phyloP scores from a whole-genome alignment of 2,329 filamentous ascomycete genomes.

The Sporothrix euskadiensis region DNA sequence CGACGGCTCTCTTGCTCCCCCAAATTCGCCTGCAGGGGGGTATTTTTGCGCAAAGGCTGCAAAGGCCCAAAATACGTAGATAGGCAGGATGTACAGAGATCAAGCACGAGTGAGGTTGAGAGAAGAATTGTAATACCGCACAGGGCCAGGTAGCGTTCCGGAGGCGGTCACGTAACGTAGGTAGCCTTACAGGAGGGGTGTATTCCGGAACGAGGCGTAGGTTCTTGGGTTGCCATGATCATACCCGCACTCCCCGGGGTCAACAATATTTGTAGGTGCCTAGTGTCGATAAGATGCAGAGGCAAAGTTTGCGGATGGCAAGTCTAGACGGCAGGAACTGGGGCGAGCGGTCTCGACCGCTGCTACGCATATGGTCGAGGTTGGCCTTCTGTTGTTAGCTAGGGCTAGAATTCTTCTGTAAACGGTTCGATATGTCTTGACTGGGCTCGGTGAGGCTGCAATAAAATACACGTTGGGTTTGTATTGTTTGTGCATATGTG shows the following conservation, averaged over 20 bases:
- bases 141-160: not conserved
- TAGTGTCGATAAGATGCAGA: not conserved
- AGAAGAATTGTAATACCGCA: not conserved
- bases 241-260: not conserved
- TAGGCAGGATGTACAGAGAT: conserved; percentile 21
- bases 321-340: conserved; percentile 8
- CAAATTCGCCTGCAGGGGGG: not conserved
- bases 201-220: not conserved
- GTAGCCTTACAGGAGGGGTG: conserved; percentile 13
- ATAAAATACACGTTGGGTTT: not conserved
- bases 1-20: not conserved
- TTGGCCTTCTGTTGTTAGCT: not conserved
- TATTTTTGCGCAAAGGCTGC: conserved; percentile 20
- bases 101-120: not conserved
- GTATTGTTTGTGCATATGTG: not conserved
- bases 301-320: not conserved
- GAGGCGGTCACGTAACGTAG: conserved; percentile 1
- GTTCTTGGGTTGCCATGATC: not conserved
- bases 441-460: not conserved
- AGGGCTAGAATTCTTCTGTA: no score
- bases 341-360: not conserved
- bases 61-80: conserved; percentile 12
- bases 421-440: not conserved
- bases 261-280: not conserved
- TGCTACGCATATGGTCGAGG: not conserved